Base-by-base conservation (phyloP, 306 rosid genomes). In the Elaeagnus macrophylla region DNA sequence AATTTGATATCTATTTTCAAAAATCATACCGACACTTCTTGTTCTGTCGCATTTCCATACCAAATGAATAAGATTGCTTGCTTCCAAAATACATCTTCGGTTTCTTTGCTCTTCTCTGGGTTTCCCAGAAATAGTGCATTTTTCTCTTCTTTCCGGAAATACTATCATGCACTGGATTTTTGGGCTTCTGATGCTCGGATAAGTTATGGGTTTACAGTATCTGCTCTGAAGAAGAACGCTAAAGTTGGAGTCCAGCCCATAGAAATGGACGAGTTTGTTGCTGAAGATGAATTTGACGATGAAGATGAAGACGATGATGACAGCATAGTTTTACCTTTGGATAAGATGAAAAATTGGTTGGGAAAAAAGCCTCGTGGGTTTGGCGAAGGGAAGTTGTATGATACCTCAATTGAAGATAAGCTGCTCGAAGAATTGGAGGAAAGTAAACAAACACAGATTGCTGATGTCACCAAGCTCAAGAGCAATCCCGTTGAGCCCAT, bases 391-490 rank as follows among this genome's bases (percentile, higher is more conserved):
- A 86, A 76, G 72, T 79, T 42, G 43, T 91, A 84, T 36, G 95
- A 91, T 18, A 86, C 94, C 61, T 70, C 80, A 1, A 19, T 84
- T 80, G 97, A 91, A 66, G 96, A 91, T 60, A 67, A 84, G 67
- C 73, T 91, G 87, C 74, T 91, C 19, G 85, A 84, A 17, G 96
- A 86, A 78, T 58, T 90, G 40, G 81, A 20, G 57, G 61, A 70
- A 77, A 80, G 76, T 63, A 71, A 52, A 57, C 57, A 59, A 66
- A 81, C 81, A 0, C 86, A 79, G 62, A 79, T 67, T 57, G 74
- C 69, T 8, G 80, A 87, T 67, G 32, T 84, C 59, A 53, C 57
- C 61, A 79, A 62, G 75, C 84, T 86, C 62, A 75, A 78, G 59
- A 57, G 64, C 47, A 67, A 66, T 16, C 59, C 79, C 49, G 51